Conservation (phyloP, 2,329 filamentous ascomycete genomes). For the Diaporthe eres region DNA sequence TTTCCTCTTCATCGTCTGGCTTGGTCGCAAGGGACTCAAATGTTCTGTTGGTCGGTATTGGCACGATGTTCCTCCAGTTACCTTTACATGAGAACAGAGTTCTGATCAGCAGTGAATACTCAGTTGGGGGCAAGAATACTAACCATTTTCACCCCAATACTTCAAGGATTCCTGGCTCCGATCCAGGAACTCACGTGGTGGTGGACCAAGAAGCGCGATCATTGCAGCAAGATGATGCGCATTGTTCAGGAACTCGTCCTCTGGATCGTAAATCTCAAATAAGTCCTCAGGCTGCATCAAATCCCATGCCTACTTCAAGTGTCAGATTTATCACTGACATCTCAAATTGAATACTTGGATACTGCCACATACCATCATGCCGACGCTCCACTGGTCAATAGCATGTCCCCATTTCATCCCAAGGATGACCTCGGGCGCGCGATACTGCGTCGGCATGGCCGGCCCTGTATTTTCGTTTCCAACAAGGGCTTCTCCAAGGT, state of each 20-base stretch:
- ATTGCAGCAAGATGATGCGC: slow-evolving; percentile 3
- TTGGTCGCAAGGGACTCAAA: neutral
- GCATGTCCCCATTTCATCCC: neutral
- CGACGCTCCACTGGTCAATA: neutral
- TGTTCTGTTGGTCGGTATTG: neutral
- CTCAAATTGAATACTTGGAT: neutral
- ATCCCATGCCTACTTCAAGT: neutral
- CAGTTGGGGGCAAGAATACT: accelerated
- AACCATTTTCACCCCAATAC: slow-evolving; percentile 9
- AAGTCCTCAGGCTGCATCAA: neutral
- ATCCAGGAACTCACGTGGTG: neutral
- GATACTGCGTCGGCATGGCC: neutral
- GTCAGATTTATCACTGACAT: neutral
- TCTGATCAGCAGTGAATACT: neutral
- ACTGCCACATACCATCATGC: neutral
- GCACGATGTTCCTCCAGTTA: neutral
- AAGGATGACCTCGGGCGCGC: slow-evolving; percentile 6
- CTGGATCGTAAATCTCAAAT: neutral
- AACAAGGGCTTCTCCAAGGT: neutral
- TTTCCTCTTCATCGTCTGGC: neutral
- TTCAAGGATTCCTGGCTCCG: slow-evolving; percentile 1
- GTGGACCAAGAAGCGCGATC: slow-evolving; percentile 22
- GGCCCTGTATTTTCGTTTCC: neutral
- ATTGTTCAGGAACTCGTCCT: slow-evolving; percentile 5
- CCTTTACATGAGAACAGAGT: neutral